phyloP scores from a whole-genome alignment of 306 rosid genomes.

The Medicago lupulina region DNA sequence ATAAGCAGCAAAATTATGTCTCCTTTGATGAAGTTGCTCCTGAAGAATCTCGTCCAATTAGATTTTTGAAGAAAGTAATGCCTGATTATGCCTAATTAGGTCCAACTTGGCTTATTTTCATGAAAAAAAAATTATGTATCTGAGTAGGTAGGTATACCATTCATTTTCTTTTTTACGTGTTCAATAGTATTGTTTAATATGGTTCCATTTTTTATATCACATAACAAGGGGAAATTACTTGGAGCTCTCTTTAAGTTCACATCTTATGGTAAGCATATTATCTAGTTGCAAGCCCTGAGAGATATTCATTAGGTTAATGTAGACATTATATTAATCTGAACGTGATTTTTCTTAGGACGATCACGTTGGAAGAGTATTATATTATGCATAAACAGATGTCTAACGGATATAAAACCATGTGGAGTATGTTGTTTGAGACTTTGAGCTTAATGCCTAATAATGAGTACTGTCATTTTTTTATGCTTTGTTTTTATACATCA shows the following conservation, averaged over 20 bases:
- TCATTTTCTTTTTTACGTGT: constrained; percentile 38
- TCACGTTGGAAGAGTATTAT: constrained; percentile 42
- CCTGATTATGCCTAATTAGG: constrained; percentile 79
- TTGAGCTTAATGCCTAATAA: constrained; percentile 24
- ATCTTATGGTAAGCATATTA: constrained; percentile 30
- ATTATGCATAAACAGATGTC: constrained; percentile 34
- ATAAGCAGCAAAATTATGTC: constrained; percentile 71
- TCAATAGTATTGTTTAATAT: constrained; percentile 18
- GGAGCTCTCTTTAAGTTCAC: constrained; percentile 47
- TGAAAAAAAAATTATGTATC: constrained; percentile 45
- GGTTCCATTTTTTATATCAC: constrained; percentile 40
- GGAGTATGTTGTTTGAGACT: constrained; percentile 17
- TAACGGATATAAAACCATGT: constrained; percentile 47
- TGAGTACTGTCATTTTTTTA: constrained; percentile 44
- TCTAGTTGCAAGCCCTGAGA: constrained; percentile 40
- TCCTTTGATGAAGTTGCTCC: constrained; percentile 75
- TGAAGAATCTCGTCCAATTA: constrained; percentile 74
- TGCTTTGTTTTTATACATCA: constrained; percentile 26
- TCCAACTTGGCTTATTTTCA: constrained; percentile 44
- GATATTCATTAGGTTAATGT: constrained; percentile 46
- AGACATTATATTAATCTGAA: constrained; percentile 41
- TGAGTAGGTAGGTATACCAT: constrained; percentile 48
- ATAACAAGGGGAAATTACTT: constrained; percentile 36
- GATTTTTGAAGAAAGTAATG: constrained; percentile 77
- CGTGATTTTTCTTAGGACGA: constrained; percentile 36